phyloP scores from a whole-genome alignment of 306 rosid species.

The Alnus glutinosa region DNA sequence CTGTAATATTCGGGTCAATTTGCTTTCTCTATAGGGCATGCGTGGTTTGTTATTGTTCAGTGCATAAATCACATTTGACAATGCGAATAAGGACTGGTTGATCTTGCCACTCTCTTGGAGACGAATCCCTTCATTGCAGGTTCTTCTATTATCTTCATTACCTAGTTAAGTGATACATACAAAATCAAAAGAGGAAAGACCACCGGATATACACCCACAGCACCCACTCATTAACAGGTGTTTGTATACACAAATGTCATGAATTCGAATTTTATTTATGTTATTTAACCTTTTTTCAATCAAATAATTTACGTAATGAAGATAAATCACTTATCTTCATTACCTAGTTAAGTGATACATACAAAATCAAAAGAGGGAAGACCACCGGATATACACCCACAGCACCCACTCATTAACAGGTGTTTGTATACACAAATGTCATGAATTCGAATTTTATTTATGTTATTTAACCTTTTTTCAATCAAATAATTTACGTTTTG shows the following conservation, averaged over 20 bases:
- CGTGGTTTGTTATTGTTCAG: conserved; percentile 74
- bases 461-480: too few relatives aligned
- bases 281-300: too few relatives aligned
- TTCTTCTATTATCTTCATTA: conserved; percentile 92
- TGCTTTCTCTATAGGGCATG: conserved; percentile 88
- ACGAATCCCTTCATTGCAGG: conserved; percentile 87
- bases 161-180: conserved; percentile 49
- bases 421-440: too few relatives aligned
- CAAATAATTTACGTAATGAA: too few relatives aligned
- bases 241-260: too few relatives aligned
- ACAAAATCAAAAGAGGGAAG: background rate
- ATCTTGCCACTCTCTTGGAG: conserved; percentile 97
- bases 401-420: too few relatives aligned
- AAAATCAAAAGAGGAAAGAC: background rate
- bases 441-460: too few relatives aligned
- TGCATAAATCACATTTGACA: conserved; percentile 91
- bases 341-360: conserved; percentile 54
- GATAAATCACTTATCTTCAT: conserved; percentile 97
- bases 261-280: too few relatives aligned
- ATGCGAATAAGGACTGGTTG: conserved; percentile 84
- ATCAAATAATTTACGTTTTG: too few relatives aligned
- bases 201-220: background rate
- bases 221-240: background rate
- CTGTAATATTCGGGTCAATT: conserved; percentile 90
- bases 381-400: background rate